Evolutionary conservation across 176 grass and related monocot species (phyloP).

Genomic region (Juncus effusus): DNA sequence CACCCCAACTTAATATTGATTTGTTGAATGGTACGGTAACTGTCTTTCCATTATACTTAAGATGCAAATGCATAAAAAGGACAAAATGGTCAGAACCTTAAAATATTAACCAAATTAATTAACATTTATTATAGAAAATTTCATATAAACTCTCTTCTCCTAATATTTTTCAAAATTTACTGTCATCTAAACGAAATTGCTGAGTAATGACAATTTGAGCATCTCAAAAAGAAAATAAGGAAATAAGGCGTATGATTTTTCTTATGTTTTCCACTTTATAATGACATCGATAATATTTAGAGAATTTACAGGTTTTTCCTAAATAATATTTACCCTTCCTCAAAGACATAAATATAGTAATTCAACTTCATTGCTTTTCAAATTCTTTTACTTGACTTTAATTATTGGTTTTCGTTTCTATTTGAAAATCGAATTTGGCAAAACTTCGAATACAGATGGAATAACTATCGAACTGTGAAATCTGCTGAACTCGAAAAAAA

Average conservation of each 20-base stretch:
- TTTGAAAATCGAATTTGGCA: conserved; percentile 68
- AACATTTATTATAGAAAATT: no score
- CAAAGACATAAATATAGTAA: conserved; percentile 61
- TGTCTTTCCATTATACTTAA: no score
- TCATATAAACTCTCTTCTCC: no score
- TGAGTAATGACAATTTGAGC: no score
- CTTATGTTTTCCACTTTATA: neutral
- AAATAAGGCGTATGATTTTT: conserved; percentile 13
- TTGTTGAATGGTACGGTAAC: conserved; percentile 93
- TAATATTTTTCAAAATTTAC: no score
- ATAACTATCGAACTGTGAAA: no score
- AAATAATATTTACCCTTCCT: conserved; percentile 96
- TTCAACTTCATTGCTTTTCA: conserved; percentile 45
- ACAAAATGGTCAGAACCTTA: neutral
- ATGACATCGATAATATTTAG: neutral
- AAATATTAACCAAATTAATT: neutral
- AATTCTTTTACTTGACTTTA: conserved; percentile 69
- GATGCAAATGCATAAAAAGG: conserved; percentile 18
- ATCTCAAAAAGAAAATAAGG: no score
- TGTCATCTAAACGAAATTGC: no score
- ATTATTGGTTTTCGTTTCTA: conserved; percentile 65
- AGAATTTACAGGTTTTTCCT: neutral
- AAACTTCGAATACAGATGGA: conserved; percentile 86
- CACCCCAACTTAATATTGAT: conserved; percentile 67
- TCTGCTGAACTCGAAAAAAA: no score